A percentile compares a stretch with the other conserved stretches of the same genome.
Evolutionary conservation across 352 stramenopile species (phyloP).

Genomic region (Pythium rhizo-oryzae): DNA sequence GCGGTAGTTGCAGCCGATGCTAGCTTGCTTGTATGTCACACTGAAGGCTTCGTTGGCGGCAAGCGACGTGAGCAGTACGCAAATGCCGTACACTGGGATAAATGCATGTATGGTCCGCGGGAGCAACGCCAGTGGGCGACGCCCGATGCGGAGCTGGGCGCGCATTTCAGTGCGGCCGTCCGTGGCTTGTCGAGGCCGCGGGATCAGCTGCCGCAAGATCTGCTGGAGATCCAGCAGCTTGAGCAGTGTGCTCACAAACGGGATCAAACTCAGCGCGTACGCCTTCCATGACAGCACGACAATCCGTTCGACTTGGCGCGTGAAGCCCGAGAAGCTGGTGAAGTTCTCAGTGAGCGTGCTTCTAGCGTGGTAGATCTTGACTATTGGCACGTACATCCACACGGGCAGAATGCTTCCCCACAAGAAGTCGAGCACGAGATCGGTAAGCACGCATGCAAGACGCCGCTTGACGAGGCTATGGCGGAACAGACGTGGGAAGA

Average conservation of each 20-base stretch:
- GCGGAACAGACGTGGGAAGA: background rate
- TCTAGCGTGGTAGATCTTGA: background rate
- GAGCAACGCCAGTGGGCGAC: background rate
- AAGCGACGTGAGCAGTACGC: background rate
- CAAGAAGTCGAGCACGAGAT: slow-evolving; percentile 18
- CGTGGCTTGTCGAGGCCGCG: background rate
- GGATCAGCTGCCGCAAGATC: background rate
- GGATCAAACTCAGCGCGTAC: slow-evolving; percentile 18
- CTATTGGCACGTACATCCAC: slow-evolving; percentile 25
- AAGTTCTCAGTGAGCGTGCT: background rate
- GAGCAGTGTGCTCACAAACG: slow-evolving; percentile 18
- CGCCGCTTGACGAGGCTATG: slow-evolving; percentile 5
- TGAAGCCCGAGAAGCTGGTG: background rate
- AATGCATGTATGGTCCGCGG: background rate
- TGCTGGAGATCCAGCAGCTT: slow-evolving; percentile 14
- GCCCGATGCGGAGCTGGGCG: background rate
- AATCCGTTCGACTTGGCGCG: slow-evolving; percentile 16
- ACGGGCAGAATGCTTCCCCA: slow-evolving; percentile 20
- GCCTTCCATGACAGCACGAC: slow-evolving; percentile 1
- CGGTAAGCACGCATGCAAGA: slow-evolving; percentile 2
- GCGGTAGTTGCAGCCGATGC: background rate
- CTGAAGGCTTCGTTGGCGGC: background rate
- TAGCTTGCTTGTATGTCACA: background rate
- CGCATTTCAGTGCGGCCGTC: background rate
- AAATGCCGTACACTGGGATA: slow-evolving; percentile 5